A percentile compares a stretch with the other conserved stretches of the same genome.
Evolutionary conservation across 257 asterid genomes (phyloP).

Genomic region (Solanum phureja): DNA sequence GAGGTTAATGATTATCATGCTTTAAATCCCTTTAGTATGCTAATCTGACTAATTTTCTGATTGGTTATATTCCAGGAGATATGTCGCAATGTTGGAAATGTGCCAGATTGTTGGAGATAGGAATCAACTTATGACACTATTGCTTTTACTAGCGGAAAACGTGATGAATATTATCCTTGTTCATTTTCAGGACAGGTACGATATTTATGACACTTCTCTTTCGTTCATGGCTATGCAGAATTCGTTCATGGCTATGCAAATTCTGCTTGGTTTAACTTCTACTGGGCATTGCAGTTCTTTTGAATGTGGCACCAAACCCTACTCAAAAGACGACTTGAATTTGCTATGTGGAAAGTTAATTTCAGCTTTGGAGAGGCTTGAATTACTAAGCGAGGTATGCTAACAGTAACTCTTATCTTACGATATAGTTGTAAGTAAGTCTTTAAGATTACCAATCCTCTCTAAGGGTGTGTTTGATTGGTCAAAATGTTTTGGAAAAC

Average conservation of each 20-base stretch:
- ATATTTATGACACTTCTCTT: background rate
- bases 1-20: background rate
- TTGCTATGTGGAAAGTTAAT: slow-evolving; percentile 49
- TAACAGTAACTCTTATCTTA: background rate
- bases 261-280: background rate
- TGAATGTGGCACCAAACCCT: slow-evolving; percentile 12
- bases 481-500: background rate
- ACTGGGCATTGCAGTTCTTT: slow-evolving; percentile 11
- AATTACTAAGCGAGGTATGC: slow-evolving; percentile 66
- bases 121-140: slow-evolving; percentile 54
- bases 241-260: background rate
- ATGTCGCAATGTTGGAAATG: slow-evolving; percentile 76
- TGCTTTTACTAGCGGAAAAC: slow-evolving; percentile 74
- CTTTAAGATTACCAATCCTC: background rate
- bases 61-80: slow-evolving; percentile 43
- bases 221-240: too few species aligned
- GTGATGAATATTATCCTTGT: slow-evolving; percentile 72
- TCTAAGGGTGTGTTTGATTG: background rate
- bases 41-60: background rate
- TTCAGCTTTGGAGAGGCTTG: slow-evolving; percentile 72
- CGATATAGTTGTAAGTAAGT: background rate
- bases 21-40: background rate
- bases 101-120: slow-evolving; percentile 69
- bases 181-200: slow-evolving; percentile 85
- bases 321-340: slow-evolving; percentile 40